Evolutionary conservation across 2,329 filamentous ascomycete species (phyloP).

Genomic region (Trichothecium roseum): DNA sequence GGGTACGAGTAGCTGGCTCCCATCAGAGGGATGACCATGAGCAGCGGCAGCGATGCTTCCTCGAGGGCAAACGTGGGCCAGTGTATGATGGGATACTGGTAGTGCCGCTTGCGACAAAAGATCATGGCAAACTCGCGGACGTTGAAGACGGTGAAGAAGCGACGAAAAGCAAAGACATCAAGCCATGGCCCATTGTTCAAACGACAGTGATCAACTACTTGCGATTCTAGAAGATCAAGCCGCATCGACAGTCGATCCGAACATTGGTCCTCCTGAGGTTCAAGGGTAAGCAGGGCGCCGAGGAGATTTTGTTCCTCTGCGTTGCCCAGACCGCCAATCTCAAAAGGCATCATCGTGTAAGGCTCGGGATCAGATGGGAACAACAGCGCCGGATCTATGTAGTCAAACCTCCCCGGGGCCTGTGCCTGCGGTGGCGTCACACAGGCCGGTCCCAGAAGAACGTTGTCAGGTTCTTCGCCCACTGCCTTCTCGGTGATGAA

Average conservation of each 20-base stretch:
- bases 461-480: neutral
- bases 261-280: neutral
- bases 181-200: neutral
- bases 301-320: slow-evolving; percentile 1
- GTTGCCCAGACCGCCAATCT: neutral
- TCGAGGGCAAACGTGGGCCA: slow-evolving; percentile 1
- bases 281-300: neutral
- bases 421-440: neutral
- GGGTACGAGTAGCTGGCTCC: slow-evolving; percentile 2
- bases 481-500: slow-evolving; percentile 1
- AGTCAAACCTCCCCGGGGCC: neutral
- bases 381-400: slow-evolving; percentile 1
- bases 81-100: slow-evolving; percentile 1
- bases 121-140: neutral
- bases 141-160: slow-evolving; percentile 1
- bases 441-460: neutral
- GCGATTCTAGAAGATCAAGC: too few species aligned
- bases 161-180: neutral
- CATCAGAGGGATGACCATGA: slow-evolving; percentile 1
- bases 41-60: slow-evolving; percentile 1
- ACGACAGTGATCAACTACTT: neutral
- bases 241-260: neutral
- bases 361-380: neutral
- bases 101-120: slow-evolving; percentile 1
- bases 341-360: neutral